Conservation (phyloP, 768 basidiomycete genomes). For the Tylopilus balloui region DNA sequence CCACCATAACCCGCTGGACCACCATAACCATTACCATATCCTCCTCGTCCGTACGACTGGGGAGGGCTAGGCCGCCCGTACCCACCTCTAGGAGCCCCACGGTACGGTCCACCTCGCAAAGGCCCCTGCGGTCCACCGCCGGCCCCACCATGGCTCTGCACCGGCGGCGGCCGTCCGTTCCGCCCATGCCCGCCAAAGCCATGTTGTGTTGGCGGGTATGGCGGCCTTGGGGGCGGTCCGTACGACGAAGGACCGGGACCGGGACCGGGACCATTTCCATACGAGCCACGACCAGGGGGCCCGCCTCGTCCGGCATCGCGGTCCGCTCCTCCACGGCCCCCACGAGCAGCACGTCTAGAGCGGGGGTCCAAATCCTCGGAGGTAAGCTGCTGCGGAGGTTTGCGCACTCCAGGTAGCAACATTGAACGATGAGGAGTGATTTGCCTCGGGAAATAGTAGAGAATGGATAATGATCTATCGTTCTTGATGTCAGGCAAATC, state of each 20-base stretch:
- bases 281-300: conserved; percentile 16
- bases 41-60: conserved; percentile 25
- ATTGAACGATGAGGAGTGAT: conserved; percentile 79
- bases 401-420: conserved; percentile 68
- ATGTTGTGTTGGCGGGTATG: conserved; percentile 19
- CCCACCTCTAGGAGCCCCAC: conserved; percentile 26
- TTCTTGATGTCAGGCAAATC: conserved; percentile 76
- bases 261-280: conserved; percentile 18
- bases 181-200: conserved; percentile 33
- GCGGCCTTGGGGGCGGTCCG: conserved; percentile 14
- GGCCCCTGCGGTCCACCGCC: conserved; percentile 28
- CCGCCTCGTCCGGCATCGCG: conserved; percentile 36
- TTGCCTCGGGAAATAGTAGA: conserved; percentile 89
- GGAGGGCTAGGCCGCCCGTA: conserved; percentile 20
- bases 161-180: conserved; percentile 29
- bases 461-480: conserved; percentile 81
- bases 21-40: conserved; percentile 17
- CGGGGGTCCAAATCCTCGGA: conserved; percentile 67
- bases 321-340: conserved; percentile 40
- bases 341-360: conserved; percentile 48
- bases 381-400: conserved; percentile 55
- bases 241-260: conserved; percentile 14
- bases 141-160: conserved; percentile 31
- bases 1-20: conserved; percentile 33
- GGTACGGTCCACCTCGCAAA: conserved; percentile 25